Conservation (phyloP, 2,329 filamentous ascomycete species). For the Beauveria caledonica region DNA sequence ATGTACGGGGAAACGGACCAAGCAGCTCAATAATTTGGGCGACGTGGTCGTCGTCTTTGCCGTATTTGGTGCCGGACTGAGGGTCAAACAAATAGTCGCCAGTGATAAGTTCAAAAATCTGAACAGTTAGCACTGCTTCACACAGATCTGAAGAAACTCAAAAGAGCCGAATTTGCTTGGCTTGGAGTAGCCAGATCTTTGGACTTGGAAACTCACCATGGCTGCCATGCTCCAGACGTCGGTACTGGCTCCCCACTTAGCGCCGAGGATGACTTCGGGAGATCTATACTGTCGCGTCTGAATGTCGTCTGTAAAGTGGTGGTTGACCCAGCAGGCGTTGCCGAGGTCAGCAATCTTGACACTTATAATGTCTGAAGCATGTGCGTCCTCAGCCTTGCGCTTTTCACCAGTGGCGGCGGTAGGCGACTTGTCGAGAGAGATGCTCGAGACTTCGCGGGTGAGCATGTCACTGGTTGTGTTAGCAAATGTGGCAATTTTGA, state of each 20-base stretch:
- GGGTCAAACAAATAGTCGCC: conserved; percentile 98
- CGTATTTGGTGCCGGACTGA: conserved; percentile 96
- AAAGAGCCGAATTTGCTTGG: no score
- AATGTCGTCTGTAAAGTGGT: conserved; percentile 99
- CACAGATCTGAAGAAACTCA: background rate
- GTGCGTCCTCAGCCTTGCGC: conserved; percentile 49
- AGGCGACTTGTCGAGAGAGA: conserved; percentile 73
- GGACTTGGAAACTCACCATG: conserved; percentile 59
- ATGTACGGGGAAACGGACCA: conserved; percentile 87
- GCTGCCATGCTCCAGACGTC: conserved; percentile 99
- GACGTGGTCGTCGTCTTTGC: conserved; percentile 98
- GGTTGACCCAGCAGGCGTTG: conserved; percentile 97
- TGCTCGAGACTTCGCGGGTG: conserved; percentile 87
- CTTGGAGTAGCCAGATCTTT: background rate
- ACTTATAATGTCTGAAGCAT: conserved; percentile 68
- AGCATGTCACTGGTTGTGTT: conserved; percentile 61
- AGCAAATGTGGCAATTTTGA: background rate
- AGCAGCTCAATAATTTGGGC: conserved; percentile 97
- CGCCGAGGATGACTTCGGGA: conserved; percentile 90
- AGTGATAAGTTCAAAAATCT: conserved; percentile 97
- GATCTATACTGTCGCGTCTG: conserved; percentile 96
- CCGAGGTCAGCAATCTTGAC: conserved; percentile 98
- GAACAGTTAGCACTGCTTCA: background rate
- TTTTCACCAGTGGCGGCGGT: conserved; percentile 53
- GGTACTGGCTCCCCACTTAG: conserved; percentile 98